Conservation (phyloP, 805 yeast genomes). For the Teunomyces barrocoloradensis region DNA sequence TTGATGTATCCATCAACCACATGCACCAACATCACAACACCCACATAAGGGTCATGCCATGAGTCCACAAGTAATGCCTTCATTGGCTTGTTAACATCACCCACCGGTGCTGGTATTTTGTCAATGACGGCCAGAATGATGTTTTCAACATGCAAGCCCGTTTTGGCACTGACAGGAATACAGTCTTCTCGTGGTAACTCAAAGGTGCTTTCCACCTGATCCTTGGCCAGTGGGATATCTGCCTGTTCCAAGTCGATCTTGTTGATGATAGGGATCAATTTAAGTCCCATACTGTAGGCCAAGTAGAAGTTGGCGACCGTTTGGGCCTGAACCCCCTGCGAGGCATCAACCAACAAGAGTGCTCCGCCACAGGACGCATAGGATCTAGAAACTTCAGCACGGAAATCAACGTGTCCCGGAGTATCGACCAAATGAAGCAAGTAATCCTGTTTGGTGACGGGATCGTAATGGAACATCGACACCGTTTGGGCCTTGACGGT, state of each 20-base stretch:
- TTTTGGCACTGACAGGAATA: conserved; percentile 86
- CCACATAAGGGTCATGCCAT: conserved; percentile 93
- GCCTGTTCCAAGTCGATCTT: conserved; percentile 90
- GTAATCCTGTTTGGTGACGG: conserved; percentile 65
- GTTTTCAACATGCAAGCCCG: conserved; percentile 75
- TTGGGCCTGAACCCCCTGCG: conserved; percentile 96
- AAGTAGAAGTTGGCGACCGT: conserved; percentile 95
- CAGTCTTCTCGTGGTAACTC: conserved; percentile 74
- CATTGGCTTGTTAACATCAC: conserved; percentile 50
- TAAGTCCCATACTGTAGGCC: conserved; percentile 81
- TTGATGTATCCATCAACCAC: conserved; percentile 79
- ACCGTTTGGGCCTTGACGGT: conserved; percentile 98
- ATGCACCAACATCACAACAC: conserved; percentile 82
- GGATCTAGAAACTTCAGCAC: conserved; percentile 89
- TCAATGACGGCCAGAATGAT: conserved; percentile 82
- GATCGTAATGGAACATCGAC: conserved; percentile 74
- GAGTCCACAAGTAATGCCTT: conserved; percentile 89
- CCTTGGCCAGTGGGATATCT: conserved; percentile 73
- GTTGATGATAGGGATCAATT: conserved; percentile 84
- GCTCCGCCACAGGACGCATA: conserved; percentile 98
- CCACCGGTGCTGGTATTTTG: conserved; percentile 76
- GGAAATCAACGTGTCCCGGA: conserved; percentile 96
- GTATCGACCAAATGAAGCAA: conserved; percentile 90
- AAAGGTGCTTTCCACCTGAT: conserved; percentile 81
- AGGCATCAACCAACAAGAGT: conserved; percentile 82